Evolutionary conservation across 805 yeast species (phyloP).

Genomic region (Yamadazyma olivae): DNA sequence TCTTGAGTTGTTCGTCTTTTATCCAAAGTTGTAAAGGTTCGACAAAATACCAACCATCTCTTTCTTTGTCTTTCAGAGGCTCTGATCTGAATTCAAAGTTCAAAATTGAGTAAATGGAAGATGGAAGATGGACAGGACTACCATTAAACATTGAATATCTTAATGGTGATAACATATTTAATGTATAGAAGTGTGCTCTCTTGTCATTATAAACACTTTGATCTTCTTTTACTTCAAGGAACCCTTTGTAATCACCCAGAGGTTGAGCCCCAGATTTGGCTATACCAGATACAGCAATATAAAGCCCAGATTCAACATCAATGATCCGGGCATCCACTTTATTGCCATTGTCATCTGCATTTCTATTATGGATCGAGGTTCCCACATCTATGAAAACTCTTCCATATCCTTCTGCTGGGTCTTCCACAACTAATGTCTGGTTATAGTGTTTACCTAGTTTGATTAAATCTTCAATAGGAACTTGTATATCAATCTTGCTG

Average conservation of each 20-base stretch:
- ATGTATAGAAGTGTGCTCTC: conserved; percentile 54
- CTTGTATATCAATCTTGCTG: too few relatives aligned
- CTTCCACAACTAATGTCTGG: conserved; percentile 30
- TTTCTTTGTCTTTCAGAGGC: conserved; percentile 6
- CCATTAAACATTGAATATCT: conserved; percentile 52
- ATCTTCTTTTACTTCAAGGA: conserved; percentile 10
- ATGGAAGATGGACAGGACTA: conserved; percentile 23
- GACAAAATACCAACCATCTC: conserved; percentile 1
- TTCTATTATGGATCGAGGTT: conserved; percentile 25
- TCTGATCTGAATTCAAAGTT: too few relatives aligned
- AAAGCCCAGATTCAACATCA: conserved; percentile 56
- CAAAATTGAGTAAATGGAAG: neutral
- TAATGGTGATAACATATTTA: conserved; percentile 51
- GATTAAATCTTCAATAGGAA: conserved; percentile 21
- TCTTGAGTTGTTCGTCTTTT: too few relatives aligned
- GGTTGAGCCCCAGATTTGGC: conserved; percentile 13
- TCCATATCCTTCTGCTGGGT: conserved; percentile 24
- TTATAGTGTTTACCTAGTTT: conserved; percentile 22
- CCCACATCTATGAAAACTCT: conserved; percentile 27
- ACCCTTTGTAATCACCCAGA: conserved; percentile 14
- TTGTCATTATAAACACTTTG: conserved; percentile 47
- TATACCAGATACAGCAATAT: too few relatives aligned
- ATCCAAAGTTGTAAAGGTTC: neutral
- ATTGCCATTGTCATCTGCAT: conserved; percentile 19
- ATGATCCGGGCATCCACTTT: conserved; percentile 48